Evolutionary conservation across 352 stramenopile genomes (phyloP).

Genomic region (Phytopythium chamaehyphon): DNA sequence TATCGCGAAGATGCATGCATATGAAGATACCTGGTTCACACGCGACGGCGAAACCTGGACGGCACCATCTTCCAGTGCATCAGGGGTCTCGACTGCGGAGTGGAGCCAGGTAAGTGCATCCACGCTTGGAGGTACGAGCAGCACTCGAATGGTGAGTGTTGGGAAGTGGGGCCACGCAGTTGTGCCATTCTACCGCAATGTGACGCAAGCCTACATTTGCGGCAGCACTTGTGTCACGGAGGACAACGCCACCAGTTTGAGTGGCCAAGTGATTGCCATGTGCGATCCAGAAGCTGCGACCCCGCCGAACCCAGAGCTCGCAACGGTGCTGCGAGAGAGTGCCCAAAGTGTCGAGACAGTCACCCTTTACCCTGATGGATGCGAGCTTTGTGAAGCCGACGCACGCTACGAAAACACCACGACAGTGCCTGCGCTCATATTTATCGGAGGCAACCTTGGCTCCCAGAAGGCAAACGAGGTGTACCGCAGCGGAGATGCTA

Average conservation of each 20-base stretch:
- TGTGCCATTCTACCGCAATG: constrained; percentile 45
- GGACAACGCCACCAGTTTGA: constrained; percentile 36
- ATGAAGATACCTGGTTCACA: constrained; percentile 70
- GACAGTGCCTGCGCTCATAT: constrained; percentile 46
- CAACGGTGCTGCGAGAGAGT: constrained; percentile 30
- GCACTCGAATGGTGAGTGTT: constrained; percentile 43
- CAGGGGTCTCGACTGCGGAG: constrained; percentile 65
- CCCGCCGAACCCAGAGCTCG: constrained; percentile 28
- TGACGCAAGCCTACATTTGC: constrained; percentile 56
- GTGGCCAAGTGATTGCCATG: constrained; percentile 57
- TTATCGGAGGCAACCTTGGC: constrained; percentile 68
- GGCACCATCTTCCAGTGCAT: constrained; percentile 55
- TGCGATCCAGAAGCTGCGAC: constrained; percentile 34
- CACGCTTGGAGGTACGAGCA: constrained; percentile 13
- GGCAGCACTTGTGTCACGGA: constrained; percentile 42
- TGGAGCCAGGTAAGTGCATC: constrained; percentile 63
- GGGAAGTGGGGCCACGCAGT: constrained; percentile 75
- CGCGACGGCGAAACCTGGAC: constrained; percentile 57
- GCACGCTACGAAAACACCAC: constrained; percentile 55
- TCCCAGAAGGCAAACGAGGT: constrained; percentile 76
- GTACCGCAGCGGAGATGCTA: constrained; percentile 58
- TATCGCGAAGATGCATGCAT: constrained; percentile 67
- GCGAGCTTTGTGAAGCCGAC: constrained; percentile 46
- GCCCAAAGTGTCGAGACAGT: constrained; percentile 39
- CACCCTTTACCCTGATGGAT: constrained; percentile 71